Evolutionary conservation across 257 asterid species (phyloP).

Genomic region (Solanum gracilifrons): DNA sequence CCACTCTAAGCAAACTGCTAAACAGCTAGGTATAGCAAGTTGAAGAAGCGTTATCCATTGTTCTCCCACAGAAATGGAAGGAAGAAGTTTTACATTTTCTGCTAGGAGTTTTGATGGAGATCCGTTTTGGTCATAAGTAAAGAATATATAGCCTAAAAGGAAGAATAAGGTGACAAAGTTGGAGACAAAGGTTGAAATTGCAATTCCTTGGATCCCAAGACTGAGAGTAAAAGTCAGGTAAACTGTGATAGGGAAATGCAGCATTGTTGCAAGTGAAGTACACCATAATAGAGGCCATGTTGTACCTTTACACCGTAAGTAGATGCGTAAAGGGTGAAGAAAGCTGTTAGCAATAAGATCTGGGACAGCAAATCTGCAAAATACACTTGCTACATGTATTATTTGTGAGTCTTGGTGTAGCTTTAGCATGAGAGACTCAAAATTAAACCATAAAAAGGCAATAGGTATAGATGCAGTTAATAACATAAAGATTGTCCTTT

Average conservation of each 20-base stretch:
- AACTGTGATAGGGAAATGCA: constrained; percentile 67
- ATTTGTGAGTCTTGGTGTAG: constrained; percentile 77
- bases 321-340: constrained; percentile 78
- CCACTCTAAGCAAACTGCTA: constrained; percentile 88
- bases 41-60: constrained; percentile 66
- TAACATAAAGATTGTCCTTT: constrained; percentile 51
- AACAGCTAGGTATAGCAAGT: constrained; percentile 67
- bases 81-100: constrained; percentile 16
- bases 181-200: constrained; percentile 50
- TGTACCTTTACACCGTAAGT: constrained; percentile 70
- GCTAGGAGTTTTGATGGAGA: constrained; percentile 23
- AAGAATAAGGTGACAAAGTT: constrained; percentile 53
- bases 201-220: constrained; percentile 68
- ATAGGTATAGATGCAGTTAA: constrained; percentile 69
- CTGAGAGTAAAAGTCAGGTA: constrained; percentile 59
- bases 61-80: constrained; percentile 32
- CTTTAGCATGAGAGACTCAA: constrained; percentile 61
- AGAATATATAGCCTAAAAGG: constrained; percentile 37
- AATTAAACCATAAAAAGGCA: constrained; percentile 59
- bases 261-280: constrained; percentile 43
- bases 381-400: constrained; percentile 58
- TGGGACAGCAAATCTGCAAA: constrained; percentile 60
- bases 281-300: constrained; percentile 92
- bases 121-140: constrained; percentile 12
- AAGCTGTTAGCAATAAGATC: constrained; percentile 76